These are phyloP conservation scores for Phyllosticta citribraziliensis DNA, from an alignment of 2,329 filamentous ascomycete genomes.

Conservation along the genomic window DNA sequence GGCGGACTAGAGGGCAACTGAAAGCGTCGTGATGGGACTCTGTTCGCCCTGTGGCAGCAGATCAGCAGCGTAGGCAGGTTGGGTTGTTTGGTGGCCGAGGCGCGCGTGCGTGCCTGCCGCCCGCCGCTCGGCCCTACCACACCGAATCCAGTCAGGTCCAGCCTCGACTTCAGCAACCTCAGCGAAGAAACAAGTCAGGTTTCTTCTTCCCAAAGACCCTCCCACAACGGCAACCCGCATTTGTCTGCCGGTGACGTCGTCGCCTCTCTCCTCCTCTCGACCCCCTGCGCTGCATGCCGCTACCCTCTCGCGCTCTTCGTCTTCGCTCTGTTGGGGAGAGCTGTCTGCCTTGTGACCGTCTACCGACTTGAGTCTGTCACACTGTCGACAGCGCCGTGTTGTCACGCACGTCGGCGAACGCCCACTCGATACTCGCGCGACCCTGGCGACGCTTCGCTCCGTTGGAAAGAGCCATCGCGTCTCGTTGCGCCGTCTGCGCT, in stretches of 20 bases:
- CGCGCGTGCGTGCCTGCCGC: slow-evolving; percentile 1
- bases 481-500: neutral
- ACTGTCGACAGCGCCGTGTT: slow-evolving; percentile 1
- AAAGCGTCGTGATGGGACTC: neutral
- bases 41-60: neutral
- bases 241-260: neutral
- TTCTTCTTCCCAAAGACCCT: neutral
- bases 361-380: slow-evolving; percentile 8
- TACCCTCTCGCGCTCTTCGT: neutral
- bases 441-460: neutral
- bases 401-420: neutral
- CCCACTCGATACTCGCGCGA: neutral
- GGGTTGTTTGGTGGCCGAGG: neutral
- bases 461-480: neutral
- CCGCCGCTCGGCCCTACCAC: neutral
- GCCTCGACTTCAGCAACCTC: neutral
- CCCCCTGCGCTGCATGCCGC: slow-evolving; percentile 5
- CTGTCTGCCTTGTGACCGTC: slow-evolving; percentile 10
- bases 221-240: neutral
- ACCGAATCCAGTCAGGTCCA: slow-evolving; percentile 1
- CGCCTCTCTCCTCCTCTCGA: neutral
- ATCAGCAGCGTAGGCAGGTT: neutral
- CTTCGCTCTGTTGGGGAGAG: slow-evolving; percentile 5
- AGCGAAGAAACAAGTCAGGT: neutral
- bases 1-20: neutral